Evolutionary conservation across 2,329 filamentous ascomycete genomes (phyloP), one percentile per base, ranked within the genome.

Genomic region (Arthrobotrys pseudoclavata): DNA sequence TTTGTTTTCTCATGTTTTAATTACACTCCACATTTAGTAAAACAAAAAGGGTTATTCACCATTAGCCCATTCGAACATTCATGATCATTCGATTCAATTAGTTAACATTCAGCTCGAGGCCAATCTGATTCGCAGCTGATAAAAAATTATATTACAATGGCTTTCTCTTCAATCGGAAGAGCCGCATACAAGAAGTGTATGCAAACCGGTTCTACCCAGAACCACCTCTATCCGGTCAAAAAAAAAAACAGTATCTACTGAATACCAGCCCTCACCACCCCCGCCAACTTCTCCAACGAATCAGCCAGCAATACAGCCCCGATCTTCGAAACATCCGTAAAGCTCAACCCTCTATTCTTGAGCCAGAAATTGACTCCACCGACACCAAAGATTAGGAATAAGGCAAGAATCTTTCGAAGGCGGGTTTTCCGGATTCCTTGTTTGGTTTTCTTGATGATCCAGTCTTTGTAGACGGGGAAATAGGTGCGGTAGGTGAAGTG

Each of bases 401-500:
- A 13, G 5, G 63, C 52, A 10, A 77, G 67, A 7, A 77, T 45
- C 42, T 63, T 70, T 31, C 61, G 52, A 22, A 77, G n/a, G 22
- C 62, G 61, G 18, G 60, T 48, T n/a, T 63, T 77, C 61, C 52
- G 68, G 42, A 77, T 63, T 3, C 74, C 74, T 42, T 68, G 61
- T 9, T 62, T 37, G 15, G 74, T 77, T 13, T 77, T 71, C 24
- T 61, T 77, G 9, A 77, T 45, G 20, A 77, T 68, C 74, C 74
- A 77, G 26, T 77, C 74, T 12, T 68, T 71, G 20, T 69, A 77
- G 24, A 57, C 40, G 9, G 74, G 75, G 69, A 79, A 79, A 18
- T 61, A 55, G 4, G 62, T 45, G n/a, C 75, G 68, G 31, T 69
- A 79, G 24, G 52, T 72, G 37, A 79, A 79, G 57, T 74, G 69